Base-by-base conservation (phyloP, 148 eudicot species). In the Heliosperma pusillum region DNA sequence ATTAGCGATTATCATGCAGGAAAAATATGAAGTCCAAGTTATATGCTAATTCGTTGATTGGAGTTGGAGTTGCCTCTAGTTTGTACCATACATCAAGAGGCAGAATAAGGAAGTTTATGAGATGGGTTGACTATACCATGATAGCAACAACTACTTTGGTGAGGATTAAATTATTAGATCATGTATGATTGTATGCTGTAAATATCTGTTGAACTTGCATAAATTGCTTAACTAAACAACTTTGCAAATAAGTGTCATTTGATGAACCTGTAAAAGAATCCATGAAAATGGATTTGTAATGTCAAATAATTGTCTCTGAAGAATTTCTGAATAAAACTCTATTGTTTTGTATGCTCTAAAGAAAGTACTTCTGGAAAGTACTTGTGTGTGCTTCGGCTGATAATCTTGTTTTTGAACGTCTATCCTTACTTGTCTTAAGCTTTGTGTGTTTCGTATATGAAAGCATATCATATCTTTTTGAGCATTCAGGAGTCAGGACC, bases 101-200 rank as follows among this genome's bases (percentile, higher is more conserved):
- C 61, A 85, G 81, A 77, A 40, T 88, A 20, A 89, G 89, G 85
- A 90, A 81, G 82, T 88, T 87, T 82, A 26, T 95, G 81, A 89
- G 97, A 88, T 90, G 96, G 97, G 87, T 87, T 75, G 99, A 95
- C 82, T 95, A 95, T 78, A 82, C 99, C 44, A 92, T 90, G 94
- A 95, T 95, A 79, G 99, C 99, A 44, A 87, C 96, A 53, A 84
- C 99, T 29, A 82, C 96, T 19, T 88, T 95, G 94, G 99, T 92
- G 78, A 80, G 87, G 15, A 70, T 74, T 40, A 52, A 44, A 69
- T 45, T 65, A 24, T 30, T 60, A 7, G 13, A 44, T 66, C 20
- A 66, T 25, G 65, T 61, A 65, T 33, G 47, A 29, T n/a, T n/a
- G 1, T 33, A 2, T 59, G 63, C 4, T 59, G 27, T 9, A 7